These are phyloP conservation scores for Fusarium avenaceum DNA, from an alignment of 2,329 filamentous ascomycete species.

Conservation along the genomic window DNA sequence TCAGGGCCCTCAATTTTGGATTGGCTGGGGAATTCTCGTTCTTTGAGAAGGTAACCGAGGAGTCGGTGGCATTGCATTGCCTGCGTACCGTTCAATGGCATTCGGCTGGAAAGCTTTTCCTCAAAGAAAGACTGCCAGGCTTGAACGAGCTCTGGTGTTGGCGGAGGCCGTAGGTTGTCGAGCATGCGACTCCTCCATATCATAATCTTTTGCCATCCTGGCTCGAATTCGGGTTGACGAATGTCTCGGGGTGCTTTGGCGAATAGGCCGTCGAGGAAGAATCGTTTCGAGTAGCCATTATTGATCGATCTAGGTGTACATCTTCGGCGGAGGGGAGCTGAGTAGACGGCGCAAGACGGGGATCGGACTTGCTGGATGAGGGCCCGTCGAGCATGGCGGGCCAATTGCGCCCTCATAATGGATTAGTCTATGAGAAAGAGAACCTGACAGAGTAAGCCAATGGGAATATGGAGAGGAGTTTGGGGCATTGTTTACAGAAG, in stretches of 20 bases:
- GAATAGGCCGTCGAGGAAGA: constrained; percentile 73
- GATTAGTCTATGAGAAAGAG: constrained; percentile 48
- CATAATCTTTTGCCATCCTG: constrained; percentile 79
- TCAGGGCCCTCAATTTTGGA: constrained; percentile 53
- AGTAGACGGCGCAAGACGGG: constrained; percentile 54
- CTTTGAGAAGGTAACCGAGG: constrained; percentile 68
- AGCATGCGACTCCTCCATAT: constrained; percentile 74
- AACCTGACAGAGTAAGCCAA: constrained; percentile 36
- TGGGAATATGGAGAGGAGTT: too few relatives aligned
- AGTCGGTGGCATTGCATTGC: constrained; percentile 69
- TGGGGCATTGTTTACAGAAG: constrained; percentile 34
- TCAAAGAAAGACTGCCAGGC: constrained; percentile 76
- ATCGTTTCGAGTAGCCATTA: constrained; percentile 50
- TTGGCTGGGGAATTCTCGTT: constrained; percentile 32
- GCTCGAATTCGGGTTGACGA: constrained; percentile 74
- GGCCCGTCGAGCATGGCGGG: constrained; percentile 60
- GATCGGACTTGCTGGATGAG: constrained; percentile 53
- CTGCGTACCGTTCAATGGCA: constrained; percentile 74
- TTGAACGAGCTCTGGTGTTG: constrained; percentile 70
- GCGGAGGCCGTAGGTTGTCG: constrained; percentile 74
- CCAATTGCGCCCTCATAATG: constrained; percentile 62
- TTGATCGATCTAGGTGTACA: constrained; percentile 44
- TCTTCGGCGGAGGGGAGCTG: constrained; percentile 49
- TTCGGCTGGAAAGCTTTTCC: constrained; percentile 62
- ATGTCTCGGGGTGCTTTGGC: constrained; percentile 69